Base-by-base conservation (phyloP, 73 alveolate species). In the Effrenium voratum region DNA sequence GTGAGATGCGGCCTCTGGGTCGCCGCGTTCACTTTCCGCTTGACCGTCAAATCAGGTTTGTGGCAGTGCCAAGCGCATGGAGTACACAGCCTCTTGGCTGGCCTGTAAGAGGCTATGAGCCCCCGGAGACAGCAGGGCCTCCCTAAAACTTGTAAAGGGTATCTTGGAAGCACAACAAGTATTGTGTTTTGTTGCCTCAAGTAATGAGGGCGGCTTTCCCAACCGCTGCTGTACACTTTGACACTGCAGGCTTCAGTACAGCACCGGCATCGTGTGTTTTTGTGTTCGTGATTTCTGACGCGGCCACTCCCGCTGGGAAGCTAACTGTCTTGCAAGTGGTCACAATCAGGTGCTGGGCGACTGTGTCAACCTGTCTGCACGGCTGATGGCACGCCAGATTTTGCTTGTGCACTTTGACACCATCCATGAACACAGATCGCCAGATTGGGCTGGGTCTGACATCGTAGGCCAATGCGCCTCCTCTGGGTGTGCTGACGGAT, bases 61-160 rank as follows among this genome's bases (percentile, higher is more conserved):
- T 45, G 96, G 98, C 75, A 73, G 91, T 30, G 98, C 98, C 44
- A 91, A 91, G 66, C 72, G 98, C 47, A 91, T 91, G 98, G 98
- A 91, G 82, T 91, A 91, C 98, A 91, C 98, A 28, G 98, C 68
- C 19, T 38, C 98, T 40, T 1, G 91, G 91, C 76, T 16, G 40
- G 8, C 57, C 49, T 5, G 36, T n/a, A 0, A 24, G 32, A 28
- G 47, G 84, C 12, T 34, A 5, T 8, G 84, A 36, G n/a, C 30
- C 52, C 24, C 24, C 40, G 79, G 79, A 13, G 79, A 43, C 5
- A 28, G 34, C 16, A 6, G 41, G 82, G 30, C 73, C 73, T 44
- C 13, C 82, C 19, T 12, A n/a, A 26, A 44, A 38, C 82, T n/a
- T n/a, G n/a, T n/a, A n/a, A n/a, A n/a, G n/a, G n/a, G n/a, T n/a